These are phyloP conservation scores for Mycosphaerella sp. DNA, from an alignment of 2,329 filamentous ascomycete genomes.

Conservation along the genomic window DNA sequence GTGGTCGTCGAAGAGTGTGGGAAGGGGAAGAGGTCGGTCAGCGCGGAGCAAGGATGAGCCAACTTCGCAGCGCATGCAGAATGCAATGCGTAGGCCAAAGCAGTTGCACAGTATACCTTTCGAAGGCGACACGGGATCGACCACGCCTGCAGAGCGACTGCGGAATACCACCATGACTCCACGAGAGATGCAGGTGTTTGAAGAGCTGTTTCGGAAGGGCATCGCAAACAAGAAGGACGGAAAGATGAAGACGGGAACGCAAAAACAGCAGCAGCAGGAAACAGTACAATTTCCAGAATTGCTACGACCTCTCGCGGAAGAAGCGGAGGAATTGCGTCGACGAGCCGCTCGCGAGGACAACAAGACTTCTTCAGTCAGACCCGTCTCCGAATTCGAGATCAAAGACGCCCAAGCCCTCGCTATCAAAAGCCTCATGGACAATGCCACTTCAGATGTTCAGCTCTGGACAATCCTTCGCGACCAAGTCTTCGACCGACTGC, in stretches of 20 bases:
- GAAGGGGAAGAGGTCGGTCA: neutral
- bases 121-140: constrained; percentile 11
- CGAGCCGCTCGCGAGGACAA: neutral
- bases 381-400: constrained; percentile 5
- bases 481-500: constrained; percentile 54
- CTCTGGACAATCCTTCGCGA: constrained; percentile 62
- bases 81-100: neutral
- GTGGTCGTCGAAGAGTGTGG: neutral
- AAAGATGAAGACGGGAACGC: neutral
- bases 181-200: constrained; percentile 18
- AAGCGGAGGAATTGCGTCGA: constrained; percentile 14
- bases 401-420: constrained; percentile 27
- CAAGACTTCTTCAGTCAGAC: neutral
- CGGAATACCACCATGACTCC: constrained; percentile 21
- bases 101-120: constrained; percentile 15
- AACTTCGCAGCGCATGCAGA: constrained; percentile 1
- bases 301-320: constrained; percentile 20
- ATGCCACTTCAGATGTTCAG: constrained; percentile 54
- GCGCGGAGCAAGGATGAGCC: neutral
- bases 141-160: constrained; percentile 9
- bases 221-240: constrained; percentile 3
- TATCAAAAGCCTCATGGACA: constrained; percentile 50
- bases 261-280: neutral
- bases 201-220: constrained; percentile 16
- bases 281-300: constrained; percentile 16